Conservation (phyloP, 2,329 filamentous ascomycete species). For the Nectriaceae sp. region DNA sequence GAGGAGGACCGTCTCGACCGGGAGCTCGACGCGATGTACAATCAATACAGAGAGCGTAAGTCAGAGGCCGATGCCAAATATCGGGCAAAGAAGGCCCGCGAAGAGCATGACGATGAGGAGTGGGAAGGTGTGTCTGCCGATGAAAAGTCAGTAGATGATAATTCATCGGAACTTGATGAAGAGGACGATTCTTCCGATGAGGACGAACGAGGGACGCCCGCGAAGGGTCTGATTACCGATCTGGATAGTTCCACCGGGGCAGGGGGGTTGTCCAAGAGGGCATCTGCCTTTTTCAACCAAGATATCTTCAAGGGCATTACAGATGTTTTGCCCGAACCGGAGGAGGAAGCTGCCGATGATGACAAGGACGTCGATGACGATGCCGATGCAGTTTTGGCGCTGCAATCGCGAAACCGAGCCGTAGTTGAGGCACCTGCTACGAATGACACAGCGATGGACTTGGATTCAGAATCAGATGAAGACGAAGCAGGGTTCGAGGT, state of each 20-base stretch:
- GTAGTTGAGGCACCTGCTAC: conserved; percentile 11
- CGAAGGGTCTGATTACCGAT: conserved; percentile 37
- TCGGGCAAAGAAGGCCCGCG: conserved; percentile 84
- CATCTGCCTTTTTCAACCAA: conserved; percentile 88
- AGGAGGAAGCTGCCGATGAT: conserved; percentile 23
- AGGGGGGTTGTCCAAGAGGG: conserved; percentile 73
- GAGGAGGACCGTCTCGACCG: conserved; percentile 81
- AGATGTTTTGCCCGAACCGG: conserved; percentile 58
- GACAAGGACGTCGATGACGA: conserved; percentile 34
- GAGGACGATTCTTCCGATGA: conserved; percentile 44
- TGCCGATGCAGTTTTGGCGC: conserved; percentile 25
- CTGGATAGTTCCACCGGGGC: conserved; percentile 47
- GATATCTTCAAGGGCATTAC: conserved; percentile 89
- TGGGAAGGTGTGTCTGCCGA: conserved; percentile 86
- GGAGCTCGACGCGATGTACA: conserved; percentile 86
- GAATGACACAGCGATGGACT: conserved; percentile 29
- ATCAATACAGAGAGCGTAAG: conserved; percentile 78
- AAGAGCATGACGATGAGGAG: conserved; percentile 80
- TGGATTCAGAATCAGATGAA: conserved; percentile 37
- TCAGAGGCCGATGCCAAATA: conserved; percentile 83
- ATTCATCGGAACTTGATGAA: conserved; percentile 61
- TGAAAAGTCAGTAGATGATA: conserved; percentile 52
- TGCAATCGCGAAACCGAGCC: conserved; percentile 30
- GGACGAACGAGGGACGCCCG: conserved; percentile 25
- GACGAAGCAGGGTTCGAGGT: conserved; percentile 61